phyloP scores from a whole-genome alignment of 495 filamentous ascomycete genomes.

The Podospora sp. region DNA sequence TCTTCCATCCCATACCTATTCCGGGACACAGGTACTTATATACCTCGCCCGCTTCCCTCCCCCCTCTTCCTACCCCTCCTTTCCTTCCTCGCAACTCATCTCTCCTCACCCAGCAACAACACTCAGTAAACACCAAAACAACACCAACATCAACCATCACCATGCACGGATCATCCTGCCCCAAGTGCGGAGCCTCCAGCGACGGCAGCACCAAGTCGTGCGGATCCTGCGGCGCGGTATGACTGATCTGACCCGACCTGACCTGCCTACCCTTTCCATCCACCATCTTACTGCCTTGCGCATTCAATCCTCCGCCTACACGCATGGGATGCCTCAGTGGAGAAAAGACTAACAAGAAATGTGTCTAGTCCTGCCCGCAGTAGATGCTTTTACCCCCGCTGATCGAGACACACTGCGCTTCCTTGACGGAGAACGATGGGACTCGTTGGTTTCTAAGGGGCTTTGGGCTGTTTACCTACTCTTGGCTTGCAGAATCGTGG shows the following conservation, averaged over 20 bases:
- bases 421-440: background rate
- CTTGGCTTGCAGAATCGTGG: background rate
- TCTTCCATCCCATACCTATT: background rate
- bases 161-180: slow-evolving; percentile 51
- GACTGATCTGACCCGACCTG: slow-evolving; percentile 21
- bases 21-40: background rate
- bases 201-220: slow-evolving; percentile 48
- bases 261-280: background rate
- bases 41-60: background rate
- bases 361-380: background rate
- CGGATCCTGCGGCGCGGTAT: slow-evolving; percentile 53
- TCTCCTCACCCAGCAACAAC: background rate
- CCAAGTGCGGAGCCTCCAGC: slow-evolving; percentile 51
- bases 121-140: background rate
- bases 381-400: background rate
- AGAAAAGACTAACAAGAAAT: background rate
- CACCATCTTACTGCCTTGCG: background rate
- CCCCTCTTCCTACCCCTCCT: slow-evolving; percentile 4
- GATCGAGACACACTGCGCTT: background rate
- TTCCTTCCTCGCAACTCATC: background rate
- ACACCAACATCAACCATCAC: slow-evolving; percentile 6
- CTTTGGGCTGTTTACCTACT: background rate
- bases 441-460: background rate
- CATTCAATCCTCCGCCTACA: background rate
- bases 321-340: background rate